These are phyloP conservation scores for Leishmania major DNA, from an alignment of 208 protist genomes.

Conservation along the genomic window DNA sequence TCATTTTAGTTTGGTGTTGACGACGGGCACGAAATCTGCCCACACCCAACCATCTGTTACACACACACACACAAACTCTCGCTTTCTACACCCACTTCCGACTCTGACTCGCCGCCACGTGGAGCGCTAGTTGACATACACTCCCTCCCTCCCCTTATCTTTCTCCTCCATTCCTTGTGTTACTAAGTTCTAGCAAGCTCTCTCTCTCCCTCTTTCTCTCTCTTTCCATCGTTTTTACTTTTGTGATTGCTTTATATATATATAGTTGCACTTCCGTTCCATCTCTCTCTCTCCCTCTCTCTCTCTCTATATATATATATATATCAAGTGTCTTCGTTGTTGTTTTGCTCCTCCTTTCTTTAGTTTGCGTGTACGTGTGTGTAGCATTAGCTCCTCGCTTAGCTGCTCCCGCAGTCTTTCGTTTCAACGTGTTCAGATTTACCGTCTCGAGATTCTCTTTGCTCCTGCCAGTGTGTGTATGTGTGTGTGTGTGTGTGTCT, in stretches of 20 bases:
- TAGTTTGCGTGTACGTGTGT: constrained; percentile 3
- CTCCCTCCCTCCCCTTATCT: neutral
- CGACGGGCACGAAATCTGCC: neutral
- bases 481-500: neutral
- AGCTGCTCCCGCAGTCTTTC: neutral
- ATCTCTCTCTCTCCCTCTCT: too few species aligned
- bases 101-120: neutral
- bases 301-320: neutral
- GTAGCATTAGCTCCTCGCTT: neutral
- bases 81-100: constrained; percentile 8
- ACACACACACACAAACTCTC: neutral
- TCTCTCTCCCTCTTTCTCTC: constrained; percentile 7
- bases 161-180: neutral
- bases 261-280: neutral
- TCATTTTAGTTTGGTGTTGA: neutral
- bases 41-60: neutral
- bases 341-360: neutral
- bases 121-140: neutral
- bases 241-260: neutral
- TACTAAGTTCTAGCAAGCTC: constrained; percentile 1
- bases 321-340: neutral
- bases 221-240: neutral
- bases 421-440: neutral
- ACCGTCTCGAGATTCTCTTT: neutral
- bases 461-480: neutral